Evolutionary conservation across 78 protist genomes (phyloP), one percentile per base, ranked within the genome.

Genomic region (Corallochytrium limacisporum): DNA sequence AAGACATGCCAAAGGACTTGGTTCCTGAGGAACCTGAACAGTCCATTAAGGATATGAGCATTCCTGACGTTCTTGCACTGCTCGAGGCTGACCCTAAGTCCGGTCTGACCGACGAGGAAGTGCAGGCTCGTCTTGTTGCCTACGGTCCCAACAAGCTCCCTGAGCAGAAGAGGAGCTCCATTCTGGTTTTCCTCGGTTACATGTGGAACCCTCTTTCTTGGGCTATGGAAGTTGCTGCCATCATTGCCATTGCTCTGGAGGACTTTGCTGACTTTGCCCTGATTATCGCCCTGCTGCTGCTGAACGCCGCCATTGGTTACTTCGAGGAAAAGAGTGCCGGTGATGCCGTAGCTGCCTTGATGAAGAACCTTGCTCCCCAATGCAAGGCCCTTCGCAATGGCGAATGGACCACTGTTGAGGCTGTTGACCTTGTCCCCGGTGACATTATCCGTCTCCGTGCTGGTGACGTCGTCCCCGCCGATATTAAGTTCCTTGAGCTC

Each of bases 401-500:
- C 22, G 54, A 44, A 35, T 72, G 55, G 66, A 38, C 26, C n/a
- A n/a, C 36, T 33, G 15, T 82, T 0, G 60, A 57, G 16, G 83
- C 91, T 4, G n/a, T 47, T 18, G 65, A 65, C 12, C 35, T 89
- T 16, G 95, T 89, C 5, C 89, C 88, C 12, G 95, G 95, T 37
- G 95, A 89, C 42, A 68, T 89, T 6, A 54, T 83, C 29, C 75
- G 60, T 20, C 22, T 89, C 32, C 50, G 71, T 24, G 47, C 76
- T 47, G 95, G 95, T 46, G 91, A 81, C 28, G 60, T 82, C 47
- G 71, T 85, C 38, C 86, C 90, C 39, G 90, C 91, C 22, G 94
- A 89, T 67, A 13, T 46, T 46, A 72, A 78, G 49, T 40, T 85
- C 0, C 32, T 80, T 1, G 63, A 68, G 39, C 62, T 63, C 22